Evolutionary conservation across 169 alveolate species (phyloP).

Genomic region (Amoebophrya sp.): DNA sequence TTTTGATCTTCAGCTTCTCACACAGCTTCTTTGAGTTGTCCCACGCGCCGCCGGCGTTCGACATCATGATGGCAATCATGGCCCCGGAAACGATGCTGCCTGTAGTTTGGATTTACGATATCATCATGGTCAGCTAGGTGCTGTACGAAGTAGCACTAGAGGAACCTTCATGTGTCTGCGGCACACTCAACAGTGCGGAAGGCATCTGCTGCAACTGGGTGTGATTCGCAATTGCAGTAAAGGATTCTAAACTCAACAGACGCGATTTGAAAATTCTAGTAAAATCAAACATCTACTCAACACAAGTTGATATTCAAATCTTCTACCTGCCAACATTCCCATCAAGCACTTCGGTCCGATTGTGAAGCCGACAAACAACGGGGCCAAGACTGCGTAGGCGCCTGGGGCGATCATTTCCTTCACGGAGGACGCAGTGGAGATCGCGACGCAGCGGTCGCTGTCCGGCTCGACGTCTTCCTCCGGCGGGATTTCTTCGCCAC

Average conservation of each 20-base stretch:
- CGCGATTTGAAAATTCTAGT: not conserved
- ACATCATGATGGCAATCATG: constrained; percentile 62
- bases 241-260: too few relatives aligned
- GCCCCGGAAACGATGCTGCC: constrained; percentile 59
- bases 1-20: constrained; percentile 57
- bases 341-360: constrained; percentile 68
- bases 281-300: not conserved
- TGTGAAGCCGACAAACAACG: constrained; percentile 57
- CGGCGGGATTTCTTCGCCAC: constrained; percentile 44
- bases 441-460: constrained; percentile 61
- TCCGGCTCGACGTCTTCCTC: constrained; percentile 62
- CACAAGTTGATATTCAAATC: not conserved
- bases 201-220: too few relatives aligned
- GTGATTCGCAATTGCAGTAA: too few relatives aligned
- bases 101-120: not conserved
- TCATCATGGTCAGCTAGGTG: too few relatives aligned
- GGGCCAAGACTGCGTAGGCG: constrained; percentile 56
- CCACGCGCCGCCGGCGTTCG: constrained; percentile 74
- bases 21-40: constrained; percentile 68
- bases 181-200: too few relatives aligned
- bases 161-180: too few relatives aligned
- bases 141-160: too few relatives aligned
- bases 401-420: constrained; percentile 72
- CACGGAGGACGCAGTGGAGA: constrained; percentile 62
- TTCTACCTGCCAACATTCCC: constrained; percentile 73